Evolutionary conservation across 768 basidiomycete species (phyloP).

Genomic region (Termitomyces sp.): DNA sequence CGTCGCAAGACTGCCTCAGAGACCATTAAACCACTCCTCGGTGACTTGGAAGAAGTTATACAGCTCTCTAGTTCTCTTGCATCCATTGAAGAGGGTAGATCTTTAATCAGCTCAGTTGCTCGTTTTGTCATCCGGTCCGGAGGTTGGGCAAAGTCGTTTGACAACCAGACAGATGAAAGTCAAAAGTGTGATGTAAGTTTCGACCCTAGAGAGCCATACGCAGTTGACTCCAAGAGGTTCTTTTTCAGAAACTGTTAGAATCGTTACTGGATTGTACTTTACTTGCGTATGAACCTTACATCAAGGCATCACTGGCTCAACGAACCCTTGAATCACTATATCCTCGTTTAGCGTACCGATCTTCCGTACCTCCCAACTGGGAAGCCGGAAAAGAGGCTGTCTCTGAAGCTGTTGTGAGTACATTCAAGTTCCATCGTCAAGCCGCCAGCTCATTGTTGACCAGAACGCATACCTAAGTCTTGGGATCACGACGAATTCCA

Average conservation of each 20-base stretch:
- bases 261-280: slow-evolving; percentile 31
- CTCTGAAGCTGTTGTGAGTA: slow-evolving; percentile 33
- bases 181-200: slow-evolving; percentile 24
- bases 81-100: slow-evolving; percentile 26
- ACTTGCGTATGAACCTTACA: slow-evolving; percentile 27
- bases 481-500: slow-evolving; percentile 16
- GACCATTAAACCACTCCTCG: slow-evolving; percentile 35
- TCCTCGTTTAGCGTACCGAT: slow-evolving; percentile 36
- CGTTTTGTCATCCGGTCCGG: slow-evolving; percentile 20
- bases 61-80: slow-evolving; percentile 18
- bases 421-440: neutral
- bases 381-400: slow-evolving; percentile 35
- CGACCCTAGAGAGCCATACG: neutral
- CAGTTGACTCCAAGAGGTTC: neutral
- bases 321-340: slow-evolving; percentile 38
- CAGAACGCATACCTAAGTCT: slow-evolving; percentile 33
- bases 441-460: slow-evolving; percentile 1
- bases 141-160: slow-evolving; percentile 25
- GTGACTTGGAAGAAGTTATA: slow-evolving; percentile 29
- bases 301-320: slow-evolving; percentile 41
- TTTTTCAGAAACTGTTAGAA: slow-evolving; percentile 20
- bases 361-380: slow-evolving; percentile 28
- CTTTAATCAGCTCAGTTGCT: slow-evolving; percentile 23
- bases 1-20: slow-evolving; percentile 37
- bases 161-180: slow-evolving; percentile 17